These are phyloP conservation scores for Starmera pachycereana DNA, from an alignment of 805 yeast genomes.

Conservation along the genomic window DNA sequence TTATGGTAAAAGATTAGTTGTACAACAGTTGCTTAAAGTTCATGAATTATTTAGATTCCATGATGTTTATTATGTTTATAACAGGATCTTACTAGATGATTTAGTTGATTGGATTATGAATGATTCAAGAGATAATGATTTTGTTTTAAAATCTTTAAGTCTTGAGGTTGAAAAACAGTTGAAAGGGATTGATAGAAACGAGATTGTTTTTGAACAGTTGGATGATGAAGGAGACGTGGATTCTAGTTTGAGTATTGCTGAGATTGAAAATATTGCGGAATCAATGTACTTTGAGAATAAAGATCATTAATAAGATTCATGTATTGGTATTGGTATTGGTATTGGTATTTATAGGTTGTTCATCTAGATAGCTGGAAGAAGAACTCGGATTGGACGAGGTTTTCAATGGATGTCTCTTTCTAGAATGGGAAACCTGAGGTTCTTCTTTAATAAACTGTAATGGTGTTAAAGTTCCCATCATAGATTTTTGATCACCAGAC, in stretches of 20 bases:
- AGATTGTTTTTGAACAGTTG: slow-evolving; percentile 46
- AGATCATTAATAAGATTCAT: neutral
- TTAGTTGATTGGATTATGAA: slow-evolving; percentile 63
- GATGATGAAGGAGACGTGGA: slow-evolving; percentile 27
- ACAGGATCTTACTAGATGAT: slow-evolving; percentile 68
- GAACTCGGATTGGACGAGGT: neutral
- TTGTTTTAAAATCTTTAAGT: slow-evolving; percentile 49
- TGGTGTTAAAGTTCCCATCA: slow-evolving; percentile 18
- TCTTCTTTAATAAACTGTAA: slow-evolving; percentile 20
- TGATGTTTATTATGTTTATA: slow-evolving; percentile 78
- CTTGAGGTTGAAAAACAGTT: slow-evolving; percentile 45
- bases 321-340: neutral
- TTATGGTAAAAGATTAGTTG: slow-evolving; percentile 58
- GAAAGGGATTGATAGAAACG: slow-evolving; percentile 27
- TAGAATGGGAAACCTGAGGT: slow-evolving; percentile 9
- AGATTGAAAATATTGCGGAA: slow-evolving; percentile 51
- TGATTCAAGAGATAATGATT: slow-evolving; percentile 47
- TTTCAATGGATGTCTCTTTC: slow-evolving; percentile 17
- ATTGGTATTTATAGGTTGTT: no score
- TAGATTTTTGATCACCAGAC: slow-evolving; percentile 8
- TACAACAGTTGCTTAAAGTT: slow-evolving; percentile 47
- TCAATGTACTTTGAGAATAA: slow-evolving; percentile 24
- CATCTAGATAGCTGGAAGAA: no score
- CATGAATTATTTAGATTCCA: slow-evolving; percentile 74
- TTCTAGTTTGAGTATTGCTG: slow-evolving; percentile 37